Base-by-base conservation (phyloP, 139 green algal genomes). In the Chlorella sorokiniana region DNA sequence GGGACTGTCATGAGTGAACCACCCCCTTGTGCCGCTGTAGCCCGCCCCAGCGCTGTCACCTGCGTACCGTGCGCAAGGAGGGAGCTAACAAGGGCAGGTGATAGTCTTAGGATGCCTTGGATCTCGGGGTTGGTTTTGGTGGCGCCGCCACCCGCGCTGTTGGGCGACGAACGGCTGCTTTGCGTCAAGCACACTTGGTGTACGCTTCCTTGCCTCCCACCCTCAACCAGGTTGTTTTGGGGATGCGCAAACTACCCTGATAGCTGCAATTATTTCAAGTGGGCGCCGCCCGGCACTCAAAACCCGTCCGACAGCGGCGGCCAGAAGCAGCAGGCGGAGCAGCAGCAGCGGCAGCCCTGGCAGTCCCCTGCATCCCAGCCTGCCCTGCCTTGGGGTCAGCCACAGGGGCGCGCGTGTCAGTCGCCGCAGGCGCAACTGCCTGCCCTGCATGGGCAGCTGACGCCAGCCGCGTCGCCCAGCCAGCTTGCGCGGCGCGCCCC, bases 181-280 rank as follows among this genome's bases (percentile, higher is more conserved):
- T 59, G 48, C 48, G 11, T 22, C 22, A 29, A 65, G 18, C 56
- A 22, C 56, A 6, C 56, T 16, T 22, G 16, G 22, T 65, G 35
- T 35, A 68, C 61, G 16, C 29, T n/a, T 33, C 61, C 22, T 7
- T n/a, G 3, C 4, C 29, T 11, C 5, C 61, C 61, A 68, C 37
- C 22, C 23, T 48, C 48, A 59, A 59, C 48, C 48, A 76, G 69
- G 69, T n/a, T 40, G 23, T 76, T 76, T n/a, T 76, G 69, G 69
- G 69, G 69, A 29, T 76, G 69, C 42, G 10, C 69, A 4, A 27
- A 48, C 69, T 76, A 33, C 35, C 69, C 69, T 29, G 41, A 59
- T 8, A 25, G 27, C 69, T 76, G 69, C 42, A 59, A 59, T 41
- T 33, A 41, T 27, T 76, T 76, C 42, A 35, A 59, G 14, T 76